Base-by-base conservation (phyloP, 768 basidiomycete species). In the Myochromella boudieri region DNA sequence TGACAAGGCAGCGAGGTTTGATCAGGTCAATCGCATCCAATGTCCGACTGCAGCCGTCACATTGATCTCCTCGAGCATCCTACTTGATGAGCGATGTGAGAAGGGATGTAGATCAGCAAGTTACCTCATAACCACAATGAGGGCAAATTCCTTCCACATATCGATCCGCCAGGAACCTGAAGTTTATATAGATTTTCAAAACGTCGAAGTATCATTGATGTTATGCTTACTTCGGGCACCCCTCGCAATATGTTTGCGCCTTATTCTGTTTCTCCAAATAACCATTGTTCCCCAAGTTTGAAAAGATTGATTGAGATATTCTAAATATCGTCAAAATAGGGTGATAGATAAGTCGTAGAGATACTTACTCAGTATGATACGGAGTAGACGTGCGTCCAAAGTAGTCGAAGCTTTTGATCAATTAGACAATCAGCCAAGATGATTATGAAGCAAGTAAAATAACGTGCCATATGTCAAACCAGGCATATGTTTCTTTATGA, bases 141-240 rank as follows among this genome's bases (percentile, higher is more conserved):
- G 97, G 97, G 62, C 97, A 99, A 26, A 82, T 91, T n/a, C 97
- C 97, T 66, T 98, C 95, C 0, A 98, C 95, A 67, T 88, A 98
- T 44, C 97, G 87, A 68, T 99, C 97, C 15, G 97, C 97, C 27
- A 99, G 69, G 71, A 97, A 99, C 57, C 91, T 91, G 49, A 27
- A 22, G 41, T 12, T 11, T 8, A 17, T 12, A 11, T 36, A 10
- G 28, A 31, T 5, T n/a, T 55, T 36, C 27, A 36, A 18, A 15
- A 14, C 18, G 15, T 36, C 7, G 3, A 28, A 31, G 11, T 12
- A 1, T 52, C 52, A 20, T 2, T 4, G 15, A 20, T 12, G 14
- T 9, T 4, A 7, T 4, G 60, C 79, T 51, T 59, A 90, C 86
- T 91, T 91, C 51, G 82, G 73, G 62, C 93, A 95, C 11, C 86